Base-by-base conservation (phyloP, 2,329 filamentous ascomycete species). In the Zymoseptoria tritici region DNA sequence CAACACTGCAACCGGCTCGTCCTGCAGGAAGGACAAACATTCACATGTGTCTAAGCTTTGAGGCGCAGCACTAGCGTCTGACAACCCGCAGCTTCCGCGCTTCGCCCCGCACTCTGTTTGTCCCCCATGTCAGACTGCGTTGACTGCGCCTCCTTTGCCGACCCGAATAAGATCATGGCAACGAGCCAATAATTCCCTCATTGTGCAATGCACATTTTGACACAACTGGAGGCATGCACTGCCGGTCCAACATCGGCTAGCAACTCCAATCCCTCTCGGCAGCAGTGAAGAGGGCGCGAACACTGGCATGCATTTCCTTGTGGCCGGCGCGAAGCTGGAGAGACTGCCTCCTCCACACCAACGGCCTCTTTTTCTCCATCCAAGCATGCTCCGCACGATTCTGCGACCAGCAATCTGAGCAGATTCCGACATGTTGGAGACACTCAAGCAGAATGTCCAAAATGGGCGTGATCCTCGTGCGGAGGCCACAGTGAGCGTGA, bases 401-500 rank as follows among this genome's bases (percentile, higher is more conserved):
- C 16, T 73, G 60, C 20, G 65, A 64, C 78, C 78, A 80, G 64
- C 78, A 80, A 1, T 77, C 75, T 0, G 67, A 68, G 62, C 78
- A 80, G 9, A 81, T 74, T 4, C 77, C 78, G 22, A 77, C 67
- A 55, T 77, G 74, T 53, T 69, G 72, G 4, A 79, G 60, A 21
- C 71, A 71, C 24, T 74, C 72, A 59, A 84, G 80, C 29, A 91
- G 74, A 57, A 85, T 82, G 57, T 88, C 85, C 16, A 91, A 72
- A 3, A 89, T 79, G 7, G 87, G 86, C 49, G 88, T 75, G 3
- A 91, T 73, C 19, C 85, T 80, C 2, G 83, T 84, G 52, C 87
- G 78, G 46, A 90, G 77, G 1, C 89, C 89, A 69, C 89, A 92
- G 71, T 91, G 88, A 1, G 80, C 80, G 71, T 92, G 89, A 69